Evolutionary conservation across 192 early-diverging fungal genomes (phyloP), one percentile per base, ranked within the genome.

Genomic region (Phycomyces nitens): DNA sequence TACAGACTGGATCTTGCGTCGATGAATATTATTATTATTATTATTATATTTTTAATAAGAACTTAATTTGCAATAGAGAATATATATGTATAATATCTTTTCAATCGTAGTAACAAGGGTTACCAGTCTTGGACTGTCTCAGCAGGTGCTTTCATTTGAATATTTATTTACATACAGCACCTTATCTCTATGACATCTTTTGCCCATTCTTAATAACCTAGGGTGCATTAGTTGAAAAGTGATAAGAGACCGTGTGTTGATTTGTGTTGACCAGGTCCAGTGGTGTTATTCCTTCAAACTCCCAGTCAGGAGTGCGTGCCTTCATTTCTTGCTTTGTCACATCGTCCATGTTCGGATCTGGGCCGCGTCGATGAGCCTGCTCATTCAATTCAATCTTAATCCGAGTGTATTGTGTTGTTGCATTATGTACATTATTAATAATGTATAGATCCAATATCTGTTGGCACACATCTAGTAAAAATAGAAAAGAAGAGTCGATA

Each of bases 331-430:
- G 57, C 40, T 49, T 22, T 22, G 56, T 67, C 20, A 67, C 49
- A n/a, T 60, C 56, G 18, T 71, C 63, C 39, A 72, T 43, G 56
- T 39, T 52, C 16, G 40, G 22, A 58, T 60, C 57, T 12, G 38
- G 61, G 12, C 58, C 62, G 47, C 69, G 52, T 16, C 11, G 44
- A 34, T 72, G 64, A 15, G 71, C 61, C 14, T 75, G 69, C 53
- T 83, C 74, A 58, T 83, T 77, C 57, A 83, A 44, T 53, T 60
- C 66, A 58, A 83, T 83, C 29, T 83, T 79, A 26, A 79, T 75
- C 18, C 54, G 66, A 26, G 77, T 80, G 52, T 76, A 83, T 18
- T 58, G 57, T 20, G 65, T 59, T 34, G 68, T 58, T 42, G 70
- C 64, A 18, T 62, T 58, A 29, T 77, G 72, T 29, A 61, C 67